Conservation (phyloP, 768 basidiomycete genomes). For the Boletus sp. region DNA sequence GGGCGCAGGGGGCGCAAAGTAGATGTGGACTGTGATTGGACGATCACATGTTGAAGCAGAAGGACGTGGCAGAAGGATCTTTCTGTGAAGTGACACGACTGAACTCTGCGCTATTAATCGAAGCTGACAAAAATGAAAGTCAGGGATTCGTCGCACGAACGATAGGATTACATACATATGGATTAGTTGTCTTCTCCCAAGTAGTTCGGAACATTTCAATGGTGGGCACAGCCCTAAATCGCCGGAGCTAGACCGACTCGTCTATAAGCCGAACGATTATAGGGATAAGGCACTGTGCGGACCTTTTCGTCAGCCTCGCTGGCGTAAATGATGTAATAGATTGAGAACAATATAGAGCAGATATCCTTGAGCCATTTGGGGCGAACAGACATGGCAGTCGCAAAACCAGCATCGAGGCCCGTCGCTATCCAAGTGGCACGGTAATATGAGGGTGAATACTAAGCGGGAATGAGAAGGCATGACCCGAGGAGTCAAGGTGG, state of each 20-base stretch:
- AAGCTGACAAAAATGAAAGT: conserved; percentile 45
- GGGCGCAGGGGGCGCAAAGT: conserved; percentile 67
- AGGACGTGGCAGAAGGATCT: conserved; percentile 83
- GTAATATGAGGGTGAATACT: conserved; percentile 94
- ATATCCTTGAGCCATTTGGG: conserved; percentile 91
- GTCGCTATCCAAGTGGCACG: conserved; percentile 94
- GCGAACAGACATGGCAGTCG: conserved; percentile 89
- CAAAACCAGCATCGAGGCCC: conserved; percentile 96
- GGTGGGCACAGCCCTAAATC: conserved; percentile 89
- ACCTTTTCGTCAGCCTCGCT: conserved; percentile 97
- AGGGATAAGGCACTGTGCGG: conserved; percentile 13
- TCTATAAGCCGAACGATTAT: neutral
- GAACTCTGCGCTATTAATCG: conserved; percentile 59
- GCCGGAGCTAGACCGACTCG: conserved; percentile 73
- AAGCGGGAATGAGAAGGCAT: conserved; percentile 6
- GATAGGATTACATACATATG: conserved; percentile 70
- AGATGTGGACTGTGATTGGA: conserved; percentile 81
- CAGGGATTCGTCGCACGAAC: conserved; percentile 25
- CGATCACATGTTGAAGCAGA: conserved; percentile 70
- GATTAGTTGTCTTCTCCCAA: conserved; percentile 97
- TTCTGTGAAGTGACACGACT: conserved; percentile 59
- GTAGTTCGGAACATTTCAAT: conserved; percentile 94
- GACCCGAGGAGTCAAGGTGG: neutral
- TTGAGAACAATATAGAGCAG: conserved; percentile 78
- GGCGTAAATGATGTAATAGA: conserved; percentile 87